Base-by-base conservation (phyloP, 2,329 filamentous ascomycete species). In the Tolypocladium amazonense region DNA sequence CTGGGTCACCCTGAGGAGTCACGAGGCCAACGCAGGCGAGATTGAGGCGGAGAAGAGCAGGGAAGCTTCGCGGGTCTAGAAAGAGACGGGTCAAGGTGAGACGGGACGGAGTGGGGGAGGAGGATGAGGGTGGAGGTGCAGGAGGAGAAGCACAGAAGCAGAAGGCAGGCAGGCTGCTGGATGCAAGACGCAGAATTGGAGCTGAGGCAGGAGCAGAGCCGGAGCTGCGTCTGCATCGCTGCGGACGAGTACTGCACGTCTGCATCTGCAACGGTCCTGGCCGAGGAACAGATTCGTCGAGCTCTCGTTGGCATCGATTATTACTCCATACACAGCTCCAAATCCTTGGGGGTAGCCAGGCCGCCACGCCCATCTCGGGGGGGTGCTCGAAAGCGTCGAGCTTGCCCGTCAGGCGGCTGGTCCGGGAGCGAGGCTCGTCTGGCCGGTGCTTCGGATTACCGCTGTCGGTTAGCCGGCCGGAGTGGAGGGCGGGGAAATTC, bases 21-120 rank as follows among this genome's bases (percentile, higher is more conserved):
- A 63, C 62, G 60, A 60, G 58, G 54, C 41, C 56, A 55, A 35
- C 53, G 33, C 45, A 43, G 23, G 53, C 33, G 50, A 23, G 56
- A 47, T 53, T 56, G 58, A 59, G 58, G 58, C 45, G 18, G 54
- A 55, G 56, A 55, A 56, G 25, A 2, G 47, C 23, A 53, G 25
- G 45, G 25, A 50, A 30, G 45, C 25, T 9, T 14, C 43, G 55
- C 50, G 57, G 57, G 59, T 37, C 35, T 8, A 50, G 23, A 27
- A 35, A 9, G 33, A 35, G 33, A 35, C 7, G 33, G 33, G 30
- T 33, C 4, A 33, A 8, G 30, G 9, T 2, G 41, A 14, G 41
- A 25, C 41, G 41, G n/a, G 12, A 47, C 4, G 11, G 45, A 14
- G 43, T 14, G 18, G 39, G 18, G 43, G 43, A 27, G 12, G n/a